Base-by-base conservation (phyloP, 2,329 filamentous ascomycete species). In the Endothia cerciana region DNA sequence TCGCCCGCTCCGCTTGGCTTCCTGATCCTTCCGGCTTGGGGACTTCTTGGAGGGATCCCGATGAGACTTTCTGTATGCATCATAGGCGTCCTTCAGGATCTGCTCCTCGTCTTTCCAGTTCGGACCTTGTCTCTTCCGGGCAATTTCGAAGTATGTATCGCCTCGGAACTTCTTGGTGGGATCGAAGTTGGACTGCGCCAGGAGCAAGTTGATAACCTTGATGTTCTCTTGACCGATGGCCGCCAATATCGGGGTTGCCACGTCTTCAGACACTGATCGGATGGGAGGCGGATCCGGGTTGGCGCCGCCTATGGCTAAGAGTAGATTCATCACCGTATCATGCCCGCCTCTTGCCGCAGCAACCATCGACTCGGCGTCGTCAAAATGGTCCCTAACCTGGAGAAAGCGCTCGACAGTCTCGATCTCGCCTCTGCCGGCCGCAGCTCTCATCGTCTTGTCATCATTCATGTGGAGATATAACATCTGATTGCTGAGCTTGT, bases 271-370 rank as follows among this genome's bases (percentile, higher is more conserved):
- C 66, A 86, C 81, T 38, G 84, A 83, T 10, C 81, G 73, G 57
- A 93, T 77, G 15, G 91, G 87, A 7, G 85, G 82, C 40, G 93
- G 93, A 71, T 95, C 92, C 0, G 86, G 83, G 62, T 87, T 86
- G 15, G 85, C 85, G 59, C 84, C 82, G 2, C 90, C 90, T 70
- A 93, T 80, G 10, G 89, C 90, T 51, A 93, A 77, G 60, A 93
- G 78, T 36, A 97, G 85, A 73, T 94, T 92, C 68, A 97, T 87
- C 30, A 97, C 91, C 65, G 94, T 87, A 71, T 94, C 89, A 73
- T 99, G 94, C 1, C 95, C 95, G 65, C 94, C 95, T 77, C 93
- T 90, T 38, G 95, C 94, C 28, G 95, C 95, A 64, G 92, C 93
- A 64, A 97, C 93, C 77, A 97, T 89, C 56, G 93, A 92, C 70